Base-by-base conservation (phyloP, 306 rosid genomes). In the Prunus salicina region DNA sequence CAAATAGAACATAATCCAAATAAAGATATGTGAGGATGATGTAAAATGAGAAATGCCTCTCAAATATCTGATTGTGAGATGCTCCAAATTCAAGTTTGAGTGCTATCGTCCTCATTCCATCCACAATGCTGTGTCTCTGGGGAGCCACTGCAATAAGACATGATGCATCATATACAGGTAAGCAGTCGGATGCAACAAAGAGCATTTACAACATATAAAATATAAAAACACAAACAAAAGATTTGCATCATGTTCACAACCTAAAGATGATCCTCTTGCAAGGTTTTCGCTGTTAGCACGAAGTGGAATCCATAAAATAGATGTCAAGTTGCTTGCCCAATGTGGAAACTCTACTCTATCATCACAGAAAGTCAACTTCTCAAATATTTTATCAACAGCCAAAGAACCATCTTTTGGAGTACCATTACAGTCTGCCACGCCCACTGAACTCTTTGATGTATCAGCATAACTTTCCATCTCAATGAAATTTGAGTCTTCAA, bases 101-200 rank as follows among this genome's bases (percentile, higher is more conserved):
- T 56, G 98, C 99, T 83, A 92, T 81, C 18, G 97, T 91, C 83
- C 99, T 89, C 99, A 96, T 92, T 71, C 97, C 99, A 82, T 96
- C 99, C 81, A 96, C 96, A 87, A 87, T 87, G 82, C 88, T 92
- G 66, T 86, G 91, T 83, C 96, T 88, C 85, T 90, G 90, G 67
- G 93, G 88, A 53, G 89, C 46, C 76, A 72, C 99, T 96, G 93
- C 76, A 28, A 84, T 68, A 56, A 79, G 61, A 89, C 25, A 73
- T 41, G 62, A 64, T 18, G n/a, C 68, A 57, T 78, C 84, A 83
- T 51, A 56, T 67, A 70, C 82, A 69, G 47, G 63, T 65, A 76
- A 56, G 72, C 47, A 56, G 52, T 50, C 66, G 24, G 72, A 67
- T 13, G 19, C 75, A 45, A 76, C 16, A 28, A 50, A 64, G 73